These are phyloP conservation scores for Pleurotus djamor DNA, from an alignment of 768 basidiomycete species.

Conservation along the genomic window DNA sequence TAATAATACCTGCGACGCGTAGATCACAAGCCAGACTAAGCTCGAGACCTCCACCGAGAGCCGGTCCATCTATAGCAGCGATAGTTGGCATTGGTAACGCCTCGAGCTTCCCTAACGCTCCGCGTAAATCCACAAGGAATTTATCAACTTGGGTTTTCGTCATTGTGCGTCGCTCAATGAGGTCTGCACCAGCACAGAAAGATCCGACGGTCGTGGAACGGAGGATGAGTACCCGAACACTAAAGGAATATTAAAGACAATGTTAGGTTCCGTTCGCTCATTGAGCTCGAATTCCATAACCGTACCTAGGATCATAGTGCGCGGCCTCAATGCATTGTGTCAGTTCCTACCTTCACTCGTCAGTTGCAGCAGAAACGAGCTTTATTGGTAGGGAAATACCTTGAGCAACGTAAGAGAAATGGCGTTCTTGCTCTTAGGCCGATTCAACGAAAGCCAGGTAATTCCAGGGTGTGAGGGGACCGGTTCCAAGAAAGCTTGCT, in stretches of 20 bases:
- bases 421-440: conserved; percentile 85
- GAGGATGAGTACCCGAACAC: conserved; percentile 80
- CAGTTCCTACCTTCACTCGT: conserved; percentile 52
- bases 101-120: conserved; percentile 74
- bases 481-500: conserved; percentile 50
- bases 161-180: conserved; percentile 86
- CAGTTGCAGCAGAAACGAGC: conserved; percentile 4
- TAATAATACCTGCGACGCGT: conserved; percentile 71
- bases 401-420: conserved; percentile 73
- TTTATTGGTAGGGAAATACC: conserved; percentile 31
- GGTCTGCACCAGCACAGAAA: conserved; percentile 93
- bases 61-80: conserved; percentile 90
- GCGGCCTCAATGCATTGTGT: conserved; percentile 64
- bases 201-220: conserved; percentile 73
- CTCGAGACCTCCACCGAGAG: conserved; percentile 92
- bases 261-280: background rate
- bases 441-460: conserved; percentile 72
- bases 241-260: conserved; percentile 21
- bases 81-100: conserved; percentile 85
- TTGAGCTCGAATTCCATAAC: background rate
- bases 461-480: conserved; percentile 59
- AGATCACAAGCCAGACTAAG: conserved; percentile 87
- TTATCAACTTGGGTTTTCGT: conserved; percentile 64
- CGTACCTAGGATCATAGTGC: conserved; percentile 60
- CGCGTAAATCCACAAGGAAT: conserved; percentile 77